A percentile compares a stretch with the other conserved stretches of the same genome.
Conservation (phyloP, 306 rosid genomes). For the Inga leiocalycina region DNA sequence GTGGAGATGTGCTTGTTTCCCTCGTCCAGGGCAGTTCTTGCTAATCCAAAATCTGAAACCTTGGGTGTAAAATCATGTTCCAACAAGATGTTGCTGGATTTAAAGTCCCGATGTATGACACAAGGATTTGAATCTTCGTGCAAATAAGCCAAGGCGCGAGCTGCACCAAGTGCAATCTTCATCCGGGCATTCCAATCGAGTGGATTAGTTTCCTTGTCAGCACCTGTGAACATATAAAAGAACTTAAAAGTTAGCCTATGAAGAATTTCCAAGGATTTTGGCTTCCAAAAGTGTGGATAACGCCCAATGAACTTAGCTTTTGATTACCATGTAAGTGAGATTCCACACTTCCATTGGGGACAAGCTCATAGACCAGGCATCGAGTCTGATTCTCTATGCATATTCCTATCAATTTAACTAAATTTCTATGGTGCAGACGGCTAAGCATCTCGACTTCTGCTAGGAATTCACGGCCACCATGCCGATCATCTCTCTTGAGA, state of each 20-base stretch:
- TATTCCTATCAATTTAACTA: conserved; percentile 84
- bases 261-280: conserved; percentile 9
- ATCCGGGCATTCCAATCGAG: conserved; percentile 86
- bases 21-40: conserved; percentile 87
- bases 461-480: conserved; percentile 87
- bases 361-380: conserved; percentile 93
- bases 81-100: conserved; percentile 94
- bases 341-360: conserved; percentile 96
- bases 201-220: conserved; percentile 82
- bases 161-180: conserved; percentile 97
- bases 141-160: conserved; percentile 89
- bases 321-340: conserved; percentile 88
- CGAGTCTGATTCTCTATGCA: conserved; percentile 80
- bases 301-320: conserved; percentile 27
- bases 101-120: conserved; percentile 94
- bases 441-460: conserved; percentile 99
- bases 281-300: conserved; percentile 18
- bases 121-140: conserved; percentile 97
- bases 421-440: conserved; percentile 92
- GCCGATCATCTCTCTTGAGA: conserved; percentile 87
- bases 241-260: conserved; percentile 20
- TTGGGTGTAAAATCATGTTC: conserved; percentile 86
- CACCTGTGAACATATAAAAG: conserved; percentile 51
- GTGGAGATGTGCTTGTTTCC: conserved; percentile 94
- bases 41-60: conserved; percentile 98